Conservation (phyloP, 768 basidiomycete genomes). For the Xerocomellus dryophilus region DNA sequence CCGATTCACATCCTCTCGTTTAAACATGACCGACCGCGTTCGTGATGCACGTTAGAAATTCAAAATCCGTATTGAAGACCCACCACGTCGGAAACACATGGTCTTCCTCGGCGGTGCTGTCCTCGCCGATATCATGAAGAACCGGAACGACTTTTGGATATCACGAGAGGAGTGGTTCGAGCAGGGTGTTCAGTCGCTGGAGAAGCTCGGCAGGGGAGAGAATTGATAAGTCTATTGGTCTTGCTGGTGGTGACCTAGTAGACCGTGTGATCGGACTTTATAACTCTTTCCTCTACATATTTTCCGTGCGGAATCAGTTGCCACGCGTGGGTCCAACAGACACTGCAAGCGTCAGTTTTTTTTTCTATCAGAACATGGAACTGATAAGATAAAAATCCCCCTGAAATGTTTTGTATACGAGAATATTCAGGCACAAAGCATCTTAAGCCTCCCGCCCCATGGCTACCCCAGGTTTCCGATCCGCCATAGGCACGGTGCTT, state of each 20-base stretch:
- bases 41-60: conserved; percentile 71
- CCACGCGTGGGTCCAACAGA: no score
- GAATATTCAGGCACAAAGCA: no score
- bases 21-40: background rate
- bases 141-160: conserved; percentile 93
- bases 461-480: no score
- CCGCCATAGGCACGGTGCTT: no score
- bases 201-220: conserved; percentile 79
- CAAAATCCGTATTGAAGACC: conserved; percentile 98
- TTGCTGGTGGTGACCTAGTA: background rate
- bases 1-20: background rate
- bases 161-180: conserved; percentile 93
- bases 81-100: conserved; percentile 98
- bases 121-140: conserved; percentile 97
- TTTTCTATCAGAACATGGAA: no score
- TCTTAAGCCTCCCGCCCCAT: no score
- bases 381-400: no score
- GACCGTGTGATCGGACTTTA: background rate
- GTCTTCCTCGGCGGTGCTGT: conserved; percentile 99
- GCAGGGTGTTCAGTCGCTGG: conserved; percentile 75
- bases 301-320: no score
- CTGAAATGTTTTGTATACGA: no score
- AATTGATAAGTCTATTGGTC: conserved; percentile 21
- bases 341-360: no score
- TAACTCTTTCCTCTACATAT: background rate